Evolutionary conservation across 108 stramenopile species (phyloP), one percentile per base, ranked within the genome.

Genomic region (Parietichytrium sp.): DNA sequence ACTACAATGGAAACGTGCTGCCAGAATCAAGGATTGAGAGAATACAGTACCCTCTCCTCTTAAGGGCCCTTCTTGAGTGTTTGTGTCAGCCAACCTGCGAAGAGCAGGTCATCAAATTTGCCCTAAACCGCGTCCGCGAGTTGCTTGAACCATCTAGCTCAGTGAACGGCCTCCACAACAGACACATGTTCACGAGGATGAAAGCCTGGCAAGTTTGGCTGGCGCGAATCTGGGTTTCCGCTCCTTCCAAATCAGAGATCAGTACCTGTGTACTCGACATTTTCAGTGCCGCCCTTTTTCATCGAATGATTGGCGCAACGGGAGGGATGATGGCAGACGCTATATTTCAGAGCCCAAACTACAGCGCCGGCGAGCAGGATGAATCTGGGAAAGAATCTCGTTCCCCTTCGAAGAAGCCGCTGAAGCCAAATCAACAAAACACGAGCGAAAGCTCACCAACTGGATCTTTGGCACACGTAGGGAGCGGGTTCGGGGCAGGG

Each of bases 131-230:
- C 10, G 20, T 72, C 61, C 10, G 23, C 25, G 23, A 25, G 15
- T 25, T 72, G 8, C 61, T 72, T 25, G 61, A 33, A n/a, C 61
- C 45, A n/a, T 18, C 38, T 10, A 0, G 45, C 45, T 6, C 61
- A 33, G 38, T 33, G 15, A 72, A 6, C 13, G 1, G 38, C 20
- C 20, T 25, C 6, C 61, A 27, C 33, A 72, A 72, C 33, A n/a
- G 33, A 8, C 36, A 33, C n/a, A n/a, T 72, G 6, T 10, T 72
- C 3, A 72, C 61, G 20, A 10, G 33, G 10, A 13, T 72, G 61
- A 31, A 72, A 38, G 61, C 38, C 29, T 72, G 61, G 61, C 38
- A 72, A 25, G 23, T 42, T 6, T 72, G 61, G 61, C 33, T 72
- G 6, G 10, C 45, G 2, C 38, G 20, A 2, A n/a, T 72, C 38